Conservation (phyloP, 2,329 filamentous ascomycete genomes). For the Escovopsis sp. region DNA sequence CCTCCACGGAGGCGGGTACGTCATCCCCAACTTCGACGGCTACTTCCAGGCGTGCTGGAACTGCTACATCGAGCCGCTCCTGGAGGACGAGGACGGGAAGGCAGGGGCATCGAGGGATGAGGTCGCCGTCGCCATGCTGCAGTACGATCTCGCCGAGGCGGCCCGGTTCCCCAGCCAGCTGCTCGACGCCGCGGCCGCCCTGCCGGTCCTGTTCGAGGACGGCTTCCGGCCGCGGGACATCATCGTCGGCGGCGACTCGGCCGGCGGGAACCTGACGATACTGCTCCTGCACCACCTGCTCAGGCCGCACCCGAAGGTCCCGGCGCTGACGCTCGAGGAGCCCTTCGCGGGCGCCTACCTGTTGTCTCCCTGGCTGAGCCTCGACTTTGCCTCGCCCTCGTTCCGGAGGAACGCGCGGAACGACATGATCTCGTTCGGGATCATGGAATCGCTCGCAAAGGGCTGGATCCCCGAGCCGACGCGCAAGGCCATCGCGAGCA, state of each 20-base stretch:
- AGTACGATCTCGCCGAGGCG: slow-evolving; percentile 19
- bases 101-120: slow-evolving; percentile 7
- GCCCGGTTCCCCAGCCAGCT: slow-evolving; percentile 19
- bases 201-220: slow-evolving; percentile 15
- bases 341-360: slow-evolving; percentile 18
- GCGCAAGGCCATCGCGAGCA: slow-evolving; percentile 4
- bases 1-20: slow-evolving; percentile 16
- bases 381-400: slow-evolving; percentile 8
- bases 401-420: slow-evolving; percentile 14
- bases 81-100: background rate
- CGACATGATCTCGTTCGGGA: slow-evolving; percentile 18
- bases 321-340: slow-evolving; percentile 9
- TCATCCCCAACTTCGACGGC: slow-evolving; percentile 9
- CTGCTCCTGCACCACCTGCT: slow-evolving; percentile 20
- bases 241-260: slow-evolving; percentile 23
- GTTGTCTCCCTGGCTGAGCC: slow-evolving; percentile 20
- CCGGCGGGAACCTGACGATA: slow-evolving; percentile 20
- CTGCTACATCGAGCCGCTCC: slow-evolving; percentile 10
- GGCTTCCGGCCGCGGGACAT: slow-evolving; percentile 18
- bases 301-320: slow-evolving; percentile 14
- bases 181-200: slow-evolving; percentile 16
- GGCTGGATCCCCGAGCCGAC: slow-evolving; percentile 5
- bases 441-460: slow-evolving; percentile 4
- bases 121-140: slow-evolving; percentile 18
- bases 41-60: slow-evolving; percentile 17